phyloP scores from a whole-genome alignment of 106 monocot species.

The Acorus calamus region DNA sequence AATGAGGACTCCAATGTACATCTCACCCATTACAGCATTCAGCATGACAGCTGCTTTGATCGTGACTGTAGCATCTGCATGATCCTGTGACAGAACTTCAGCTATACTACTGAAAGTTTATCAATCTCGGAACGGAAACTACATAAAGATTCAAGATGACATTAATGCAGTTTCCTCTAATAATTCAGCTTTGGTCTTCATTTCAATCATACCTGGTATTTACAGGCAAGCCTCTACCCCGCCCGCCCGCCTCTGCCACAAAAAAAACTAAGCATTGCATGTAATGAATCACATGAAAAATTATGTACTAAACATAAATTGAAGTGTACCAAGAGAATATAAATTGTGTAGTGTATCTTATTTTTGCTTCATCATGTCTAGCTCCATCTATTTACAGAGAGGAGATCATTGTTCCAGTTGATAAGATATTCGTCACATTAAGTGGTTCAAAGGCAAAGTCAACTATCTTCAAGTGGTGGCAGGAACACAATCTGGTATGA shows the following conservation, averaged over 20 bases:
- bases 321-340: too few species aligned
- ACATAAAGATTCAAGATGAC: conserved; percentile 36
- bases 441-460: conserved; percentile 19
- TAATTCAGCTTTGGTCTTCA: conserved; percentile 2
- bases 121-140: conserved; percentile 20
- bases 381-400: conserved; percentile 21
- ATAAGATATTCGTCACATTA: conserved; percentile 43
- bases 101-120: conserved; percentile 20
- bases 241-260: background rate
- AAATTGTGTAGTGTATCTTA: too few species aligned
- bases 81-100: background rate
- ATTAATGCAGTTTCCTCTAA: conserved; percentile 22
- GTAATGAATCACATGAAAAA: too few species aligned
- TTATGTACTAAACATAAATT: too few species aligned
- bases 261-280: too few species aligned
- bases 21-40: background rate
- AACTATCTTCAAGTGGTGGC: conserved; percentile 31
- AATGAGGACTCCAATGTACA: too few species aligned
- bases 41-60: background rate
- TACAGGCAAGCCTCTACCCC: conserved; percentile 14
- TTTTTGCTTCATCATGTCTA: too few species aligned
- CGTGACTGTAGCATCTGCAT: background rate
- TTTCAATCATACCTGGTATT: conserved; percentile 19
- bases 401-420: conserved; percentile 36
- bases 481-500: conserved; percentile 1